Evolutionary conservation across 805 yeast genomes (phyloP).

Genomic region (Maudiozyma bulderi): DNA sequence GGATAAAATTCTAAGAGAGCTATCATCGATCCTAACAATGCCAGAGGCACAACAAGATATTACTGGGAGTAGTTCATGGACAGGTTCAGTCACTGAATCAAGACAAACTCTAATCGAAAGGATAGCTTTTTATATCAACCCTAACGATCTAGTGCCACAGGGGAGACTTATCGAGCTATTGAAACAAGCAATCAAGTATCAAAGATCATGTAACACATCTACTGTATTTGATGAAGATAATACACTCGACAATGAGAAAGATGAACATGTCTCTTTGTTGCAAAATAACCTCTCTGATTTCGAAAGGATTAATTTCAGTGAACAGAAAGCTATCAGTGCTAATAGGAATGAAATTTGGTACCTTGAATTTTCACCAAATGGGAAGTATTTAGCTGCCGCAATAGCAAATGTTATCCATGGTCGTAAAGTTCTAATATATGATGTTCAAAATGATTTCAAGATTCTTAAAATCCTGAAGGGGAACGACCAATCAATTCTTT

Average conservation of each 20-base stretch:
- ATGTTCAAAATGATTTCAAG: conserved; percentile 40
- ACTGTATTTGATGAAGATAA: conserved; percentile 18
- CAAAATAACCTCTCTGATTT: conserved; percentile 10
- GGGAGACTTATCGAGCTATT: conserved; percentile 41
- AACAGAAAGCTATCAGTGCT: conserved; percentile 22
- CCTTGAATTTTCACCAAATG: conserved; percentile 67
- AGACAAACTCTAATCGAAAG: conserved; percentile 34
- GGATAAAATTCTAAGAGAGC: conserved; percentile 22
- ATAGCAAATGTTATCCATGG: conserved; percentile 43
- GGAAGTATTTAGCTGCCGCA: conserved; percentile 66
- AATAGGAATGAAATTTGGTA: conserved; percentile 81
- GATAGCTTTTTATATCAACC: conserved; percentile 39
- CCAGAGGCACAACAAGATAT: conserved; percentile 8
- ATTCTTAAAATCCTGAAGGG: conserved; percentile 33
- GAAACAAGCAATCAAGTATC: conserved; percentile 42
- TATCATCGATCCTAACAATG: conserved; percentile 27
- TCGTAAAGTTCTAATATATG: conserved; percentile 53
- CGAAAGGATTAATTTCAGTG: conserved; percentile 7
- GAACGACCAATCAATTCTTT: conserved; percentile 47
- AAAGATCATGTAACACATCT: conserved; percentile 31
- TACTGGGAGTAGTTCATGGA: conserved; percentile 27
- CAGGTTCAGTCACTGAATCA: conserved; percentile 26
- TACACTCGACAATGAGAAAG: conserved; percentile 14
- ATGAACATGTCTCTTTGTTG: conserved; percentile 9
- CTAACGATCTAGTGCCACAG: conserved; percentile 45